Conservation (phyloP, 257 asterid genomes). For the Solanum pimpinellifolium region DNA sequence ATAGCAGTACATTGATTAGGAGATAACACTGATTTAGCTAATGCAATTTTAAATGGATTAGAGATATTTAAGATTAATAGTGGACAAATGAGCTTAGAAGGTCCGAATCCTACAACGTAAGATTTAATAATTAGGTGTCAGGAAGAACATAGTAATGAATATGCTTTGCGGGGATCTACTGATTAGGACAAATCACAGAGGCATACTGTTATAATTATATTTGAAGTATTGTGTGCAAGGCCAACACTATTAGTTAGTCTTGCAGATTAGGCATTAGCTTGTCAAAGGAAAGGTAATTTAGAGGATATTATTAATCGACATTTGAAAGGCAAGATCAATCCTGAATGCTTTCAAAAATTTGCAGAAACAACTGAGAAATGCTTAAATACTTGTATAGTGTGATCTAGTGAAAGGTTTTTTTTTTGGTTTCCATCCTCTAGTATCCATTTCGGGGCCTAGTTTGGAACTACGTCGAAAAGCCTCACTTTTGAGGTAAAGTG, state of each 20-base stretch:
- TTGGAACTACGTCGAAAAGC: too few species aligned
- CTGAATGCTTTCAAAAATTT: conserved; percentile 45
- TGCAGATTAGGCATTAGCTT: conserved; percentile 59
- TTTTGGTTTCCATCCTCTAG: neutral
- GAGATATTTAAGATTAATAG: conserved; percentile 75
- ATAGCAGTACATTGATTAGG: conserved; percentile 39
- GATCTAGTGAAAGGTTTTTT: neutral
- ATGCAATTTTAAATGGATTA: conserved; percentile 65
- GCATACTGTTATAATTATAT: conserved; percentile 29
- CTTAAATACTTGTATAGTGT: conserved; percentile 7
- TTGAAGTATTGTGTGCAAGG: conserved; percentile 65
- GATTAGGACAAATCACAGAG: neutral
- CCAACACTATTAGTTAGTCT: conserved; percentile 65
- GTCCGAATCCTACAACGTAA: conserved; percentile 65
- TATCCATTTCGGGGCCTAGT: neutral
- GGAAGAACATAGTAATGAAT: neutral
- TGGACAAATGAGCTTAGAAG: conserved; percentile 41
- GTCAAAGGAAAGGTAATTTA: conserved; percentile 42
- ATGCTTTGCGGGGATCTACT: conserved; percentile 13
- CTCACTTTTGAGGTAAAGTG: neutral
- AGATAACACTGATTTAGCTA: conserved; percentile 18
- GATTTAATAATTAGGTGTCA: conserved; percentile 56
- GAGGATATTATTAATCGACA: conserved; percentile 62
- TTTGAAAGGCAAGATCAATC: conserved; percentile 43
- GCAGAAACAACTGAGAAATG: conserved; percentile 62